Evolutionary conservation across 106 monocot species (phyloP).

Genomic region (Amphibolis antarctica): DNA sequence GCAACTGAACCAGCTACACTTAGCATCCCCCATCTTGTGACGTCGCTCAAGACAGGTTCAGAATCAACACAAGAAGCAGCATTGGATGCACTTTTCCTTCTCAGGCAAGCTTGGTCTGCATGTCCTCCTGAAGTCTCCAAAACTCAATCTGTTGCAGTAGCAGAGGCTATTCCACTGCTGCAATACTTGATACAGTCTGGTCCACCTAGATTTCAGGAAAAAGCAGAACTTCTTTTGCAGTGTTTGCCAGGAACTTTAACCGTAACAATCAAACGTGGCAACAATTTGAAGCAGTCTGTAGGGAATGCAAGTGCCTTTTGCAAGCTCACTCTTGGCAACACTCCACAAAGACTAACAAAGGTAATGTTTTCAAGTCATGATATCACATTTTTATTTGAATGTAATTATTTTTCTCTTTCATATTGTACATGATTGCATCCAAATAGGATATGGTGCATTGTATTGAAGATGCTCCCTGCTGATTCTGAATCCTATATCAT

Average conservation of each 20-base stretch:
- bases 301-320: constrained; percentile 84
- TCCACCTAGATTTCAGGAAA: constrained; percentile 82
- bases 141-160: constrained; percentile 61
- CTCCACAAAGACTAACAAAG: constrained; percentile 64
- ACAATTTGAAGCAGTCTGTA: constrained; percentile 89
- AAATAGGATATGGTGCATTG: too few relatives aligned
- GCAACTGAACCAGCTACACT: constrained; percentile 78
- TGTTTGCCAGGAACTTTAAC: constrained; percentile 80
- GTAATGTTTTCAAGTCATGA: constrained; percentile 12
- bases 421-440: too few relatives aligned
- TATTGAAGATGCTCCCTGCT: too few relatives aligned
- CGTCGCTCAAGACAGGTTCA: constrained; percentile 52
- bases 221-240: constrained; percentile 64
- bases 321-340: constrained; percentile 67
- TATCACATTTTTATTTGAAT: background rate
- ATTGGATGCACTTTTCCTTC: constrained; percentile 61
- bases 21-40: constrained; percentile 72
- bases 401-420: background rate
- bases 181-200: constrained; percentile 78
- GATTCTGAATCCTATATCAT: too few relatives aligned
- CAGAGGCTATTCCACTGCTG: constrained; percentile 76
- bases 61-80: constrained; percentile 73
- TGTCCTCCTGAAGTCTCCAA: constrained; percentile 69
- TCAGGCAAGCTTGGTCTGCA: constrained; percentile 75
- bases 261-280: constrained; percentile 72